Base-by-base conservation (phyloP, 2,329 filamentous ascomycete species). In the Microsporum audouinii region DNA sequence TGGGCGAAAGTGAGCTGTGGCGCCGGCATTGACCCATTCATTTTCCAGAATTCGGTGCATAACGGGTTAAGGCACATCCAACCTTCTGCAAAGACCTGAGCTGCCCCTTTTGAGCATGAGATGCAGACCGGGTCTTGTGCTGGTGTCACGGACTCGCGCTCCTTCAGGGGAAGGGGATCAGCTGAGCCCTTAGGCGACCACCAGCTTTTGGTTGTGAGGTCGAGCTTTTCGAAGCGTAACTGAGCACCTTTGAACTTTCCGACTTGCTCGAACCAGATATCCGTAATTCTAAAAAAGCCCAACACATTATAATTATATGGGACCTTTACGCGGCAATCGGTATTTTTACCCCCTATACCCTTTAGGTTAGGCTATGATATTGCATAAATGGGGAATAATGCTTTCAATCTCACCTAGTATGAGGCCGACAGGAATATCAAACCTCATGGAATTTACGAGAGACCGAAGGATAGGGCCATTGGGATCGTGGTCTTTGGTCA, bases 281-380 rank as follows among this genome's bases (percentile, higher is more conserved):
- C 76, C 0, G 85, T 87, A 10, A 88, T 76, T 57, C 84, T 82
- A 69, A 88, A 91, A 70, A 79, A 84, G n/a, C 78, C 86, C 47
- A 91, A 76, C 0, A 89, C 83, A 60, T 81, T 84, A 66, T 85
- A 90, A 0, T 79, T 74, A 61, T 85, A 77, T 0, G 81, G 80
- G 5, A 85, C 74, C 31, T 76, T 73, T 0, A 77, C 78, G 0
- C 77, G 76, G 17, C 80, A 75, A 27, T 77, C 69, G 2, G 70
- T 68, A 63, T 84, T 82, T 59, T 79, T 70, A 14, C 79, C 70
- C 1, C 86, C 84, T 79, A 68, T 63, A 43, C 73, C 14, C 72
- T 34, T 76, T 65, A 41, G 2, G 55, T 64, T 45, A 68, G 59
- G 5, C 17, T 34, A 23, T 12, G 1, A 38, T 31, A 23, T 5